Base-by-base conservation (phyloP, 305 asterid species). In the Coffea humblotiana region DNA sequence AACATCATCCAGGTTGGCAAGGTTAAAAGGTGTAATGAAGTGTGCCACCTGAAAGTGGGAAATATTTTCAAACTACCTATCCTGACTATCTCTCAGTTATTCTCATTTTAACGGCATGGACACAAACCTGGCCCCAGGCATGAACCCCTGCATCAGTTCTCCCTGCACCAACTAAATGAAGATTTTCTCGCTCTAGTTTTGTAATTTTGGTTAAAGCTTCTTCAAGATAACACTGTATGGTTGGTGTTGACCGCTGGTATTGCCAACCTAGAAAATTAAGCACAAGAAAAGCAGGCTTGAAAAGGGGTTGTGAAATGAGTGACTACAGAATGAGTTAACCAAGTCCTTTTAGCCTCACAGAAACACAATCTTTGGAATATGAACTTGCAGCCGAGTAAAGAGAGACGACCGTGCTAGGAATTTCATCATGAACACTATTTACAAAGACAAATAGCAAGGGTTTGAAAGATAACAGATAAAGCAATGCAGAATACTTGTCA, bases 91-190 rank as follows among this genome's bases (percentile, higher is more conserved):
- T 27, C 15, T 47, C 43, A 35, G 74, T 54, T 80, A 52, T 29
- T 47, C 23, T 49, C 83, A 71, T 52, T 78, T 52, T 56, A 43
- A 29, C 0, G 70, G 60, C 40, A 84, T 43, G 65, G 84, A 78
- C 81, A 77, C 87, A 81, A 83, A 95, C 98, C 97, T 93, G 99
- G 76, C 99, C 96, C 92, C 87, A 89, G 77, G 98, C 99, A 87
- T 93, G 99, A 72, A 93, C 99, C 81, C 99, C 99, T 35, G 96
- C 94, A 89, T 95, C 98, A n/a, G 99, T 95, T 86, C 98, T 89
- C 61, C 98, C 86, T 35, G 98, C 96, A 75, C 96, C 98, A 78
- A 91, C 97, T 74, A 92, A 83, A 60, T 82, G 78, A 54, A 95
- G 96, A 71, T 88, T 93, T 63, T 86, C 79, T 23, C 96, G 93